Percentiles rank a stretch among this genome's conserved stretches.
phyloP scores from a whole-genome alignment of 2,329 filamentous ascomycete species.

The Dactylellina drechsleri region DNA sequence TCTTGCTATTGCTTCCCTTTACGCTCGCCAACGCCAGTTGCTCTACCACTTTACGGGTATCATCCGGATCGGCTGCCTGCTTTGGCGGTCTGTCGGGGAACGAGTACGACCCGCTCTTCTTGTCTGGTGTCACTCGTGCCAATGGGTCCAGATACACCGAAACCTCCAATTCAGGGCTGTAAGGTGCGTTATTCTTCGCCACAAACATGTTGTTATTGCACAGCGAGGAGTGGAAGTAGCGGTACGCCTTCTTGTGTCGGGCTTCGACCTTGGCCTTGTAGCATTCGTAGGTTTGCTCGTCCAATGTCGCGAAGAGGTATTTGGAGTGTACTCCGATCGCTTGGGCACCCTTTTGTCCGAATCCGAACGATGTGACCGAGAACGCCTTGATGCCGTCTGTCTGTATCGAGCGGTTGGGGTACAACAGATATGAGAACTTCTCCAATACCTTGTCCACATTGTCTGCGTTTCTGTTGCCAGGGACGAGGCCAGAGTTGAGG shows the following conservation, averaged over 20 bases:
- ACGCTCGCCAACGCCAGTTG: constrained; percentile 75
- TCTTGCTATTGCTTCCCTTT: constrained; percentile 73
- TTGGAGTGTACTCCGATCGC: constrained; percentile 96
- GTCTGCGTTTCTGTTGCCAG: constrained; percentile 97
- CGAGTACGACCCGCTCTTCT: constrained; percentile 82
- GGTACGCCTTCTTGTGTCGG: constrained; percentile 97
- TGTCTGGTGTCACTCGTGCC: constrained; percentile 83
- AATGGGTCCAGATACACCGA: constrained; percentile 93
- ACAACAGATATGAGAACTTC: constrained; percentile 97
- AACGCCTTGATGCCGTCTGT: constrained; percentile 99
- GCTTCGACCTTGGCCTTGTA: constrained; percentile 91
- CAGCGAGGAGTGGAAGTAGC: constrained; percentile 97
- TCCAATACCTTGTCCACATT: constrained; percentile 97
- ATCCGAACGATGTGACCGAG: constrained; percentile 98
- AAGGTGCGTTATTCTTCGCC: constrained; percentile 90
- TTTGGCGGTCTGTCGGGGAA: constrained; percentile 78
- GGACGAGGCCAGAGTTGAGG: constrained; percentile 90
- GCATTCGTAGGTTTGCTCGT: constrained; percentile 79
- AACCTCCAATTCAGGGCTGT: constrained; percentile 85
- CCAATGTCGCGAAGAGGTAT: constrained; percentile 94
- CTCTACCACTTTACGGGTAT: constrained; percentile 80
- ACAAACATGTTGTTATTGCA: constrained; percentile 99
- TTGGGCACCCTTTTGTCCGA: constrained; percentile 98
- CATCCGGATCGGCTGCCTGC: constrained; percentile 69
- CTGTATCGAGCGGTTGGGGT: constrained; percentile 93